These are phyloP conservation scores for Backusella liffmaniae DNA, from an alignment of 192 early-diverging fungal genomes.

Conservation along the genomic window DNA sequence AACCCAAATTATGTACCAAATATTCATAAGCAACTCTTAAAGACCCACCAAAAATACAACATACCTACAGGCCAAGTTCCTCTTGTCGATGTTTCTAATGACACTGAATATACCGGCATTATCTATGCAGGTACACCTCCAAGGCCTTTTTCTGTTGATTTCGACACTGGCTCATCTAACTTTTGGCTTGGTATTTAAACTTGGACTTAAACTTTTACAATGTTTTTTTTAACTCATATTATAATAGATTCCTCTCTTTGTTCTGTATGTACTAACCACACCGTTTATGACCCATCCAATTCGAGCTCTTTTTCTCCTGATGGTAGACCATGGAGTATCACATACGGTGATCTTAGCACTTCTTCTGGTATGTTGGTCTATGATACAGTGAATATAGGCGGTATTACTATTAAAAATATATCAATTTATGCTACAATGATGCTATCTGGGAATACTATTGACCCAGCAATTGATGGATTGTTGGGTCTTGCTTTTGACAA, in stretches of 20 bases:
- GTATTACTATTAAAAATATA: conserved; percentile 24
- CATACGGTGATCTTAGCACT: conserved; percentile 46
- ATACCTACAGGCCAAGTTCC: not conserved
- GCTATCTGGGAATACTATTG: not conserved
- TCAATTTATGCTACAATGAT: conserved; percentile 19
- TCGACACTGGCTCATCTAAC: conserved; percentile 72
- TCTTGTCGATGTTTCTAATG: conserved; percentile 27
- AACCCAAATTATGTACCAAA: not conserved
- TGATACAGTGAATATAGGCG: conserved; percentile 33
- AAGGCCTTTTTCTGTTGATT: conserved; percentile 60
- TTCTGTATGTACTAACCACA: not conserved
- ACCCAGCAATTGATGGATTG: conserved; percentile 50
- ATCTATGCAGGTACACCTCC: conserved; percentile 64
- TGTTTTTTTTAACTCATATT: not conserved
- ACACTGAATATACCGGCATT: conserved; percentile 57
- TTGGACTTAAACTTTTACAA: not conserved
- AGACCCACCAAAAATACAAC: not conserved
- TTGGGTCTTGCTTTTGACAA: conserved; percentile 57
- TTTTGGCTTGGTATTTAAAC: conserved; percentile 50
- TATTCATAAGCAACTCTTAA: not conserved
- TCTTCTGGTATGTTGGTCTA: conserved; percentile 17
- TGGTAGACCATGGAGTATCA: conserved; percentile 46
- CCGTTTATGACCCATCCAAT: conserved; percentile 40
- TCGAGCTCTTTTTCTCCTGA: conserved; percentile 53
- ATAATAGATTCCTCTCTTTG: conserved; percentile 34